phyloP scores from a whole-genome alignment of 2,329 filamentous ascomycete genomes.

The Talaromyces marneffei region DNA sequence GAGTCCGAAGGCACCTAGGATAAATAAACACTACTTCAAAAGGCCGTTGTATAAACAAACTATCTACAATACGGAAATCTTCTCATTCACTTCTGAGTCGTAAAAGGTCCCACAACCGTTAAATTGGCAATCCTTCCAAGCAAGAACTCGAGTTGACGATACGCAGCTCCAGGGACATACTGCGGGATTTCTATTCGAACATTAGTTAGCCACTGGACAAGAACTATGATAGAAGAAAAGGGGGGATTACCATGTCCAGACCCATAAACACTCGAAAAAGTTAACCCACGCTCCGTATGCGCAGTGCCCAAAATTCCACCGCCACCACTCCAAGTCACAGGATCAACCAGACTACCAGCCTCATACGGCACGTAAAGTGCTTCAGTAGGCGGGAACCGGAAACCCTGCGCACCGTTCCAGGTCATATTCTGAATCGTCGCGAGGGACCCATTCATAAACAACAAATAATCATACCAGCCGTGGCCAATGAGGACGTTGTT shows the following conservation, averaged over 20 bases:
- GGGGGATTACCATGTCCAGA: constrained; percentile 13
- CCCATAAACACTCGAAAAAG: constrained; percentile 15
- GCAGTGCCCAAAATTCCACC: constrained; percentile 64
- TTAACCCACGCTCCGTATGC: constrained; percentile 62
- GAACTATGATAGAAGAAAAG: not conserved
- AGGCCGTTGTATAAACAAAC: not conserved
- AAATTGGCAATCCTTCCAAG: constrained; percentile 52
- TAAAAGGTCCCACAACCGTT: constrained; percentile 7
- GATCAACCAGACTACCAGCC: constrained; percentile 30
- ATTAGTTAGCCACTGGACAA: not conserved
- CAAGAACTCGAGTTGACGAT: constrained; percentile 70
- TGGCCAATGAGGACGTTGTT: constrained; percentile 70
- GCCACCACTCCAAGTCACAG: constrained; percentile 50
- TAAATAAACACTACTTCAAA: too few relatives aligned
- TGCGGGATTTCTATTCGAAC: constrained; percentile 10
- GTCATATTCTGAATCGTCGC: constrained; percentile 78
- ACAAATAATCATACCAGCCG: constrained; percentile 65
- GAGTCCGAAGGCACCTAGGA: too few relatives aligned
- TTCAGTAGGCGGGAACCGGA: constrained; percentile 63
- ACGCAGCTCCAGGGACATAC: constrained; percentile 49
- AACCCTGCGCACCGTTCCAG: constrained; percentile 67
- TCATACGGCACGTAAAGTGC: constrained; percentile 48
- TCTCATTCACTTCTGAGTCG: not conserved
- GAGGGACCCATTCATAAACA: constrained; percentile 65
- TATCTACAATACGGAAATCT: not conserved